These are phyloP conservation scores for Anaeromyces robustus DNA, from an alignment of 192 early-diverging fungal species.

Conservation along the genomic window DNA sequence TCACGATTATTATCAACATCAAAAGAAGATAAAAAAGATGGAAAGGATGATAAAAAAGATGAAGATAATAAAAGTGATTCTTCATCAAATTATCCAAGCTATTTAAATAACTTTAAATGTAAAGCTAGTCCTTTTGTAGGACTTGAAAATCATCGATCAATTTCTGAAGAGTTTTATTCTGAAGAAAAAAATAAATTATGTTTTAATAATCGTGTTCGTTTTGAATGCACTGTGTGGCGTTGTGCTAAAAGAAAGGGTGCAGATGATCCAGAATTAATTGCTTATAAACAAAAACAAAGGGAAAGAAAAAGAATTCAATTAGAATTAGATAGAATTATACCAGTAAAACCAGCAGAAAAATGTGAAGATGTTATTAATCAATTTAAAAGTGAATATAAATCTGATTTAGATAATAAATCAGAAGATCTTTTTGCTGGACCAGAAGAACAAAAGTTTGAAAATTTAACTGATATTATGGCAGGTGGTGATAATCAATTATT, in stretches of 20 bases:
- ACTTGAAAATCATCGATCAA: conserved; percentile 19
- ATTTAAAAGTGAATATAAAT: conserved; percentile 1
- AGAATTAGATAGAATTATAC: background rate
- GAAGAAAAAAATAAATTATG: conserved; percentile 44
- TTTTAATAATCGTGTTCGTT: conserved; percentile 78
- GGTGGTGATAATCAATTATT: background rate
- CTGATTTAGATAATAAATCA: conserved; percentile 7
- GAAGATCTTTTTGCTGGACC: conserved; percentile 19
- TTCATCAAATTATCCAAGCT: background rate
- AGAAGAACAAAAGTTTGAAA: background rate
- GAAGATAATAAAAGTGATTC: background rate
- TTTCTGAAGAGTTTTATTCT: background rate
- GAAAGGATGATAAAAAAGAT: background rate
- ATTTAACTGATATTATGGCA: background rate
- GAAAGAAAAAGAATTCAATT: conserved; percentile 2
- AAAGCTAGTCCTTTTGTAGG: background rate
- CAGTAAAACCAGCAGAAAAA: background rate
- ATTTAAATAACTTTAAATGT: background rate
- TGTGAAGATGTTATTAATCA: background rate
- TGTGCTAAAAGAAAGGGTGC: background rate
- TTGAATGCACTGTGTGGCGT: conserved; percentile 79
- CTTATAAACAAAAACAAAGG: background rate
- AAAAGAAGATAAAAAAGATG: background rate
- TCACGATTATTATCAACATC: background rate
- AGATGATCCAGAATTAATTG: background rate